These are phyloP conservation scores for Fraxinus xanthoxyloides DNA, from an alignment of 305 asterid genomes.

Conservation along the genomic window DNA sequence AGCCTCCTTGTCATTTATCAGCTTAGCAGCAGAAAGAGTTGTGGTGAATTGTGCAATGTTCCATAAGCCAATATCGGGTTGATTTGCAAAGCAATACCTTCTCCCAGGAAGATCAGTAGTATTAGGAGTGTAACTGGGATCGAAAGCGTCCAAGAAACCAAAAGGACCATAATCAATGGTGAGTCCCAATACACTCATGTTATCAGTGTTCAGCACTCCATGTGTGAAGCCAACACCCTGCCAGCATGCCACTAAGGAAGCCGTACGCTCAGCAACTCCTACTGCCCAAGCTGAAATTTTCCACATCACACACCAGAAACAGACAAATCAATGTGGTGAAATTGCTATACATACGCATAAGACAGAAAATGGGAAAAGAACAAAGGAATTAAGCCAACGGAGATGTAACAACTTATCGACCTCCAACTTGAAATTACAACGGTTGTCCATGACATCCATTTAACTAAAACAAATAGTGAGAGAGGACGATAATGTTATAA, in stretches of 20 bases:
- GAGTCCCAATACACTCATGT: slow-evolving; percentile 93
- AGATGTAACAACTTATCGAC: not conserved
- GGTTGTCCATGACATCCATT: not conserved
- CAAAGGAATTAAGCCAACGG: not conserved
- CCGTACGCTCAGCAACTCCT: slow-evolving; percentile 91
- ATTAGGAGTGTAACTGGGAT: slow-evolving; percentile 95
- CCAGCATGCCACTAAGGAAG: slow-evolving; percentile 85
- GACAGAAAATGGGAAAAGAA: not conserved
- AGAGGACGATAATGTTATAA: not conserved
- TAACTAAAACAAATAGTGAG: not conserved
- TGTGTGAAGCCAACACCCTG: slow-evolving; percentile 99
- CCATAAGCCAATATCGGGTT: slow-evolving; percentile 98
- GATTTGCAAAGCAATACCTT: slow-evolving; percentile 95
- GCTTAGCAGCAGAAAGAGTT: slow-evolving; percentile 70
- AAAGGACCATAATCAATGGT: slow-evolving; percentile 98
- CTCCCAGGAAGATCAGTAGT: slow-evolving; percentile 99
- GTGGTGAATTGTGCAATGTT: slow-evolving; percentile 82
- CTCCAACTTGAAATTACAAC: not conserved
- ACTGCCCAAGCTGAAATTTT: slow-evolving; percentile 88
- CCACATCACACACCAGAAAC: slow-evolving; percentile 22
- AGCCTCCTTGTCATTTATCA: slow-evolving; percentile 80
- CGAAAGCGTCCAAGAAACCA: slow-evolving; percentile 96
- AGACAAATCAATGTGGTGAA: slow-evolving; percentile 16
- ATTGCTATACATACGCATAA: not conserved
- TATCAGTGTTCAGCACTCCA: slow-evolving; percentile 96